phyloP scores from a whole-genome alignment of 106 monocot species.

The Dioscorea dumetorum region DNA sequence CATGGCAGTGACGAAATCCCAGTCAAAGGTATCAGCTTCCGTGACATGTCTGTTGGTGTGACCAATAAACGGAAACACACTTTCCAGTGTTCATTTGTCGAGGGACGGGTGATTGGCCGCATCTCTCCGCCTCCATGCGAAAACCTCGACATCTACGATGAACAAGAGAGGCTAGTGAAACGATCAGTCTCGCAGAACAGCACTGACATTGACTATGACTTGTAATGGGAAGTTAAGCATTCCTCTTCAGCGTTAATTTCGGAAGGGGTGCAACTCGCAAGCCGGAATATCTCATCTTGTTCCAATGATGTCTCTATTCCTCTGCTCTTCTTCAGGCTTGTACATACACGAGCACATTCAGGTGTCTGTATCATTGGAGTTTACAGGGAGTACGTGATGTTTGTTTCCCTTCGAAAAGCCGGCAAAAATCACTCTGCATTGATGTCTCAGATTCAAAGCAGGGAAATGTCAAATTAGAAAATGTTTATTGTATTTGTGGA shows the following conservation, averaged over 20 bases:
- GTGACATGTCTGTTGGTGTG: conserved; percentile 26
- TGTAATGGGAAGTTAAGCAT: conserved; percentile 7
- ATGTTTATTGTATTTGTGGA: too few species aligned
- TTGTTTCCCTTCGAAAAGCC: too few species aligned
- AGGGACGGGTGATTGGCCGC: conserved; percentile 35
- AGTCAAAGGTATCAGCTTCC: conserved; percentile 35
- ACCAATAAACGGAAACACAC: conserved; percentile 26
- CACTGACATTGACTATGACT: conserved; percentile 34
- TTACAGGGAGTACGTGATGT: too few species aligned
- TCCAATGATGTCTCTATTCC: too few species aligned
- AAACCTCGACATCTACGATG: conserved; percentile 55
- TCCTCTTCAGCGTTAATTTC: not conserved
- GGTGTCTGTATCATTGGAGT: too few species aligned
- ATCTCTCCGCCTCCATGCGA: conserved; percentile 47
- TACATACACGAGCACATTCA: too few species aligned
- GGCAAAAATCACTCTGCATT: too few species aligned
- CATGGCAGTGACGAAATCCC: conserved; percentile 55
- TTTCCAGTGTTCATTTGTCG: conserved; percentile 57
- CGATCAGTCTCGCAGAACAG: conserved; percentile 19
- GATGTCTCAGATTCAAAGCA: too few species aligned
- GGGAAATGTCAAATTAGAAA: too few species aligned
- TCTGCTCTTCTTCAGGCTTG: too few species aligned
- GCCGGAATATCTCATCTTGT: too few species aligned
- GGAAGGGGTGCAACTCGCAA: not conserved
- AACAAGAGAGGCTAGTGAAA: conserved; percentile 33